Evolutionary conservation across 768 basidiomycete genomes (phyloP).

Genomic region (Clitopilus hobsonii): DNA sequence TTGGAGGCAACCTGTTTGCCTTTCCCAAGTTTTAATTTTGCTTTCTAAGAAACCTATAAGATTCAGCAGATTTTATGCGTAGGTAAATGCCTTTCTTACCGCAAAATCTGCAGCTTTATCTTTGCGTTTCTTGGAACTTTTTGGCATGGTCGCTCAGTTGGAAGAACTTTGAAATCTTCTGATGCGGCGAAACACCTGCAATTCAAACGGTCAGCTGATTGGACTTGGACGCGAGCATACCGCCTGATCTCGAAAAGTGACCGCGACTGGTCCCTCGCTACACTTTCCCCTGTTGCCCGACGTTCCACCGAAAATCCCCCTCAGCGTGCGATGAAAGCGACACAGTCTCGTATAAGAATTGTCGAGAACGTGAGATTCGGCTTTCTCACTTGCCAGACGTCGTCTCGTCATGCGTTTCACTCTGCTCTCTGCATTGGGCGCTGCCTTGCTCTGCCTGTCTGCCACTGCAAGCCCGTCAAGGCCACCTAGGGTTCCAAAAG

Average conservation of each 20-base stretch:
- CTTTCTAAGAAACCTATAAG: constrained; percentile 58
- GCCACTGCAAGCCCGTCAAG: constrained; percentile 2
- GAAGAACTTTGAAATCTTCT: background rate
- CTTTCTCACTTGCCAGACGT: no score
- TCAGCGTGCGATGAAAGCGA: background rate
- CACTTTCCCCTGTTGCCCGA: background rate
- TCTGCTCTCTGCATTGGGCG: constrained; percentile 1
- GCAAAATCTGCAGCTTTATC: constrained; percentile 87
- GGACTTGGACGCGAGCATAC: background rate
- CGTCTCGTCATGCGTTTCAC: constrained; percentile 1
- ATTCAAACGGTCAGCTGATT: background rate
- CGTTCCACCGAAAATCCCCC: background rate
- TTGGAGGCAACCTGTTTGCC: constrained; percentile 81
- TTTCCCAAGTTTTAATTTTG: constrained; percentile 94
- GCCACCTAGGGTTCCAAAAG: constrained; percentile 22
- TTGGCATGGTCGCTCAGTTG: constrained; percentile 56
- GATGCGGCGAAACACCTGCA: no score
- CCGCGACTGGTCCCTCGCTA: no score
- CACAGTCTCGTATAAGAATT: no score
- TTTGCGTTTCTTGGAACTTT: constrained; percentile 81
- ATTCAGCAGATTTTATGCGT: background rate
- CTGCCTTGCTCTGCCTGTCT: constrained; percentile 7
- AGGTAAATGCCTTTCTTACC: constrained; percentile 30
- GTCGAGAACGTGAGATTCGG: no score
- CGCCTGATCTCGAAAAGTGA: background rate